A percentile compares a stretch with the other conserved stretches of the same genome.
Evolutionary conservation across 2,329 filamentous ascomycete species (phyloP).

Genomic region (Phialophora chinensis): DNA sequence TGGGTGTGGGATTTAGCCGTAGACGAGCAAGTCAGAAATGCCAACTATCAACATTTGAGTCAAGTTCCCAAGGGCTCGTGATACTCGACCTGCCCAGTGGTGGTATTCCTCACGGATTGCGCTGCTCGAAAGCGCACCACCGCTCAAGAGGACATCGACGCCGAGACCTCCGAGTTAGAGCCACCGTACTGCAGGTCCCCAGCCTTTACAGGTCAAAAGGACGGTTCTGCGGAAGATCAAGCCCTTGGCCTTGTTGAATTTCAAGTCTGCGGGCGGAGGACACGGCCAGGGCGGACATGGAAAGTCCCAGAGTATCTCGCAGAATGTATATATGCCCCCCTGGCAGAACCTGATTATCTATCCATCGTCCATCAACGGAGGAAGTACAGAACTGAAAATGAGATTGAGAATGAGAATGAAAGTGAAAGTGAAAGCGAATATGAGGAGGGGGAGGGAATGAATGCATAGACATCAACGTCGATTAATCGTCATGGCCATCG

Average conservation of each 20-base stretch:
- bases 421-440: too few species aligned
- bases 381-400: background rate
- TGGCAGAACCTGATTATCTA: background rate
- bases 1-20: slow-evolving; percentile 4
- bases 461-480: background rate
- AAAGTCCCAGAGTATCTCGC: background rate
- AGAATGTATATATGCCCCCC: background rate
- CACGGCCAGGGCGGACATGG: background rate
- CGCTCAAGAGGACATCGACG: background rate
- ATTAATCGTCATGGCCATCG: too few species aligned
- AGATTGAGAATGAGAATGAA: background rate
- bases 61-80: background rate
- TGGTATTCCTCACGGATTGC: background rate
- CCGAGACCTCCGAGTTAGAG: background rate
- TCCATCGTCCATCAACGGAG: background rate
- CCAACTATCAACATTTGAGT: background rate
- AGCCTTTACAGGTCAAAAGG: background rate
- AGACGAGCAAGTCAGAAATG: background rate
- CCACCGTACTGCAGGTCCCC: background rate
- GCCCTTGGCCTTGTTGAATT: background rate
- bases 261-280: background rate
- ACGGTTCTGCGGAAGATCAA: background rate
- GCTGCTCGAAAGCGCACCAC: background rate
- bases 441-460: background rate
- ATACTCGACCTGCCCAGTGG: background rate